A percentile compares a stretch with the other conserved stretches of the same genome.
phyloP scores from a whole-genome alignment of 73 alveolate species.

The Symbiodinium pilosum region DNA sequence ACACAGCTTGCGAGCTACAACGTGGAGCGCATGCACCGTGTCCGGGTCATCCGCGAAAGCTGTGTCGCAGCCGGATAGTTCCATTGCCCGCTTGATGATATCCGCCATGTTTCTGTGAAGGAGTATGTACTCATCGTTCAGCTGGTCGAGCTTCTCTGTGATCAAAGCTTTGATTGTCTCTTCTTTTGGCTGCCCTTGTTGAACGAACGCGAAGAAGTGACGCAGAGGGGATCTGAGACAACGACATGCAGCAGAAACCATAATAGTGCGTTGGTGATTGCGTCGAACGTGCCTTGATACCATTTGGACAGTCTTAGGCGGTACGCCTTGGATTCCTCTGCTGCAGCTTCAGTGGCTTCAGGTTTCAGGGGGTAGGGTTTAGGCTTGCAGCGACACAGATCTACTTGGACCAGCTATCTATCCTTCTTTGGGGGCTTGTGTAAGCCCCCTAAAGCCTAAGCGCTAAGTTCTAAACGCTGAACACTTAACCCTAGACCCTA shows the following conservation, averaged over 20 bases:
- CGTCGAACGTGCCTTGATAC: background rate
- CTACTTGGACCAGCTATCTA: too few species aligned
- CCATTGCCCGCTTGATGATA: background rate
- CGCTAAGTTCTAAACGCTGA: too few species aligned
- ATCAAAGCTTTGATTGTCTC: background rate
- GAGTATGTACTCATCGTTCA: background rate
- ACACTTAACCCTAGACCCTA: background rate
- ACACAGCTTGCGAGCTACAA: background rate
- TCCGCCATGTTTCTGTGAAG: background rate
- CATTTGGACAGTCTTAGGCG: too few species aligned
- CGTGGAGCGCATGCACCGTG: background rate
- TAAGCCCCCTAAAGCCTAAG: too few species aligned
- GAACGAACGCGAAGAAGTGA: conserved; percentile 20
- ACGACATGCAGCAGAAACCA: background rate
- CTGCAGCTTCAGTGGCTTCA: too few species aligned
- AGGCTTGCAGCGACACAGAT: too few species aligned
- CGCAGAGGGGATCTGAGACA: background rate
- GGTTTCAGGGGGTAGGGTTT: too few species aligned
- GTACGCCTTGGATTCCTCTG: too few species aligned
- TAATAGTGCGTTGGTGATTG: background rate
- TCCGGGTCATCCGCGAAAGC: background rate
- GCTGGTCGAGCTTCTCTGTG: background rate
- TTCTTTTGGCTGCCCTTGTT: background rate
- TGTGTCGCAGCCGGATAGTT: background rate
- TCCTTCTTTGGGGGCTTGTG: too few species aligned